A percentile compares a stretch with the other conserved stretches of the same genome.
These are phyloP conservation scores for Mycosphaerella arachidis DNA, from an alignment of 2,329 filamentous ascomycete species.

Conservation along the genomic window DNA sequence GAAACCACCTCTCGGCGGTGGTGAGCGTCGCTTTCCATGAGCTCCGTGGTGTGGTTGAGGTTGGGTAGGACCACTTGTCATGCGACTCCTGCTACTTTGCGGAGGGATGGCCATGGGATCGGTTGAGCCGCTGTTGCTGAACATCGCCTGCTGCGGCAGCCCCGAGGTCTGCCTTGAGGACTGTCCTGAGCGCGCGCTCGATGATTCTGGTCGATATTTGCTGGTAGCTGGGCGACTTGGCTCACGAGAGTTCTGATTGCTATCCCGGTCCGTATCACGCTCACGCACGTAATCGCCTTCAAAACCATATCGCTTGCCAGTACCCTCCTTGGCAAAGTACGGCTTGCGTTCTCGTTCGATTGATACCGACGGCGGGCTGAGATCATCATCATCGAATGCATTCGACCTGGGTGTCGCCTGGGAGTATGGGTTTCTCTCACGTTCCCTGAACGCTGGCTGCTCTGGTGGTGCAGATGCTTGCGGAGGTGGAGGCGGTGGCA, in stretches of 20 bases:
- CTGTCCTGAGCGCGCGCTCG: neutral
- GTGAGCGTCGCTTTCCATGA: conserved; percentile 22
- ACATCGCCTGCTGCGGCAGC: conserved; percentile 13
- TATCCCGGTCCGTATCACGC: conserved; percentile 17
- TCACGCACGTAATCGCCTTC: conserved; percentile 14
- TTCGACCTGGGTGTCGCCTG: conserved; percentile 27
- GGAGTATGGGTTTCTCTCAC: conserved; percentile 40
- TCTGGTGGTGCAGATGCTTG: conserved; percentile 21
- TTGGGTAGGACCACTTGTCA: conserved; percentile 16
- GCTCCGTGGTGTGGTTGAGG: conserved; percentile 14
- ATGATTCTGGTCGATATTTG: conserved; percentile 14
- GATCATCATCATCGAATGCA: conserved; percentile 35
- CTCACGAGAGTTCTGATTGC: conserved; percentile 11
- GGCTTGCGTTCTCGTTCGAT: conserved; percentile 64
- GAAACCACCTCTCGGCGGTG: conserved; percentile 21
- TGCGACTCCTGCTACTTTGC: conserved; percentile 19
- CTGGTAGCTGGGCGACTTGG: conserved; percentile 11
- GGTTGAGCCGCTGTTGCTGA: conserved; percentile 8
- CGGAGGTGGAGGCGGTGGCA: conserved; percentile 33
- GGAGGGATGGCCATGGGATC: conserved; percentile 24
- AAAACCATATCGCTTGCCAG: conserved; percentile 51
- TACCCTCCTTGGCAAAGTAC: conserved; percentile 56
- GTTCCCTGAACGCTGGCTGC: conserved; percentile 32
- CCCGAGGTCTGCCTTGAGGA: conserved; percentile 13
- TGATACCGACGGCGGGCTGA: conserved; percentile 43